Conservation (phyloP, 805 yeast species). For the Candida montana region DNA sequence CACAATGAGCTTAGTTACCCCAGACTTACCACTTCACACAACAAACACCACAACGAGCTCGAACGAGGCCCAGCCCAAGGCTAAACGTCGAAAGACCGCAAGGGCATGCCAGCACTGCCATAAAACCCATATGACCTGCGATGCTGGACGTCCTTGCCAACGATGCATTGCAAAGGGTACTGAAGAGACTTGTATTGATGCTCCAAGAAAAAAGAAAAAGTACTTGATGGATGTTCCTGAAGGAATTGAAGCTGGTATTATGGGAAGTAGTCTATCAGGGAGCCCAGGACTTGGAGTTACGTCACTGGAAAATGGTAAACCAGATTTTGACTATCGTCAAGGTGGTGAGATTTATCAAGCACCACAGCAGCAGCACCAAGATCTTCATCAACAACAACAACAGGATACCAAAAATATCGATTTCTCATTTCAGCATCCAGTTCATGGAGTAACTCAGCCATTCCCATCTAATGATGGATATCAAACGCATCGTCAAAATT, state of each 20-base stretch:
- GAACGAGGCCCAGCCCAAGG: background rate
- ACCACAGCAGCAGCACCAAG: too few species aligned
- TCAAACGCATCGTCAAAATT: background rate
- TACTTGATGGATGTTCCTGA: conserved; percentile 62
- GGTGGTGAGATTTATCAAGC: too few species aligned
- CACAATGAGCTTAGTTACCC: background rate
- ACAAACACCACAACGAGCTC: background rate
- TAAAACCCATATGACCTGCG: conserved; percentile 89
- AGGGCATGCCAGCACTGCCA: conserved; percentile 92
- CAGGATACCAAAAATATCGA: background rate
- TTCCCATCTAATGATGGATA: too few species aligned
- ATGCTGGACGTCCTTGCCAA: conserved; percentile 72
- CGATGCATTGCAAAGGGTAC: conserved; percentile 71
- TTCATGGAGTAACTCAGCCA: too few species aligned
- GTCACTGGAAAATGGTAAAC: too few species aligned
- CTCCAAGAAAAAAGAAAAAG: conserved; percentile 82
- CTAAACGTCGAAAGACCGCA: conserved; percentile 55
- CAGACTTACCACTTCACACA: background rate
- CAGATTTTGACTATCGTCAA: too few species aligned
- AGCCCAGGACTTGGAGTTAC: too few species aligned
- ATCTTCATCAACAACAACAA: too few species aligned
- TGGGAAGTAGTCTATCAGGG: too few species aligned
- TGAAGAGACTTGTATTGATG: conserved; percentile 72
- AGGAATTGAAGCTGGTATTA: too few species aligned
- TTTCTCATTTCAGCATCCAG: background rate